Evolutionary conservation across 75 land plant genomes (phyloP), one percentile per base, ranked within the genome.

Genomic region (Cunninghamia lanceolata): DNA sequence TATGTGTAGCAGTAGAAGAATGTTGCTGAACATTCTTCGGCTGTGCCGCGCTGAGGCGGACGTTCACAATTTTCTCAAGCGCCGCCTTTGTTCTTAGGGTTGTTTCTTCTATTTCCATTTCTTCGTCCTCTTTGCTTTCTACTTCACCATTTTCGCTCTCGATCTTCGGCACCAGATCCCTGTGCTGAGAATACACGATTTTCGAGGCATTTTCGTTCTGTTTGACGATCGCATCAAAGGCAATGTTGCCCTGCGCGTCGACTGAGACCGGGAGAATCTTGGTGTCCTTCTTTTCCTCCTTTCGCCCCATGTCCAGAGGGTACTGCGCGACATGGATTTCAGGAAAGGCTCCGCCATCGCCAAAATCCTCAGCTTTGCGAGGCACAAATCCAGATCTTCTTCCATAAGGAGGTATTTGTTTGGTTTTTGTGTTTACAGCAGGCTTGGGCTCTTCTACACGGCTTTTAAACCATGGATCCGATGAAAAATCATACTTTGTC

Each of bases 321-420:
- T 95, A 98, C 78, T 98, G 99, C 0, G 95, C 99, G 40, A 96
- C 86, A 84, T 98, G 99, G 75, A 98, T 98, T 88, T 98, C 99
- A 17, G 99, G 99, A 73, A 96, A 98, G 19, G 99, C 99, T 0
- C 99, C 99, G 15, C 99, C 99, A 93, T 97, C 99, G 4, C 97
- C 99, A 86, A 97, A 97, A 86, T 97, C 99, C 85, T 97, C 99
- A 21, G 90, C 89, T 85, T 90, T 94, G 39, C 95, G 90, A 2
- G 97, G 98, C 0, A 91, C 84, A 84, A 97, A 97, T 3, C 99
- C 96, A 0, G 91, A 87, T 0, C 99, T 91, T 59, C 95, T 95
- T 63, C 97, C 89, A 86, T 95, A 97, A 28, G 92, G 92, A 3
- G 94, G 97, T 6, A 94, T 87, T 9, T 80, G 87, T 3, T 91